Base-by-base conservation (phyloP, 225 moss, liverwort and hornwort species). In the Pseudoscleropodium purum region DNA sequence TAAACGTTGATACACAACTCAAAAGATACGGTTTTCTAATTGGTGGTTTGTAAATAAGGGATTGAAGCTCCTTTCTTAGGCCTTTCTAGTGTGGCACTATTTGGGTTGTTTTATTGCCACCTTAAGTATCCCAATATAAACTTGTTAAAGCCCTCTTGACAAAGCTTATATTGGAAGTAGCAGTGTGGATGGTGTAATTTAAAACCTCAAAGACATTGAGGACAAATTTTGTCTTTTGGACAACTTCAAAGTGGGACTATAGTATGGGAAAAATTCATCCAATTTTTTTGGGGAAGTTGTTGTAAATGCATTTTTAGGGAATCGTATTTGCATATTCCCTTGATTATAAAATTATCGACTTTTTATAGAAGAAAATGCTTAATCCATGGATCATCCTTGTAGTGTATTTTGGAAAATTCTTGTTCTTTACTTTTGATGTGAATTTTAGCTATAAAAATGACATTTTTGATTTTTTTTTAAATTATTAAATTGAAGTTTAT, bases 11-110 rank as follows among this genome's bases (percentile, higher is more conserved):
- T 23, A 19, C 2, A 3, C 51, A 9, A 33, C 3, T 3, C 2
- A 2, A 2, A 20, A 33, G 12, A 33, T 1, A 1, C 1, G 0
- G 0, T 33, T n/a, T 0, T 13, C 7, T 19, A 33, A 2, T 51
- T 24, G 8, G 19, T 19, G 4, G 5, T 3, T 75, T 51, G 0
- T 0, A 33, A 0, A 12, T 2, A 51, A 75, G 9, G 10, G 1
- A 0, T 12, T 75, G 49, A 33, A 19, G 33, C 4, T 49, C 18
- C 0, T 47, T 74, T 45, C 1, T 6, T 3, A 0, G 7, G 1
- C 6, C 27, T 31, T 18, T 2, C 4, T 19, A 20, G 3, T 0
- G 0, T 1, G 3, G 9, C 10, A 74, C 0, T 16, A 3, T 73
- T 3, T 0, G 0, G 0, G 24, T 20, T 24, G 20, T 3, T 16